Percentiles rank a stretch among this genome's conserved stretches.
Conservation (phyloP, 257 asterid genomes). For the Verbena officinalis region DNA sequence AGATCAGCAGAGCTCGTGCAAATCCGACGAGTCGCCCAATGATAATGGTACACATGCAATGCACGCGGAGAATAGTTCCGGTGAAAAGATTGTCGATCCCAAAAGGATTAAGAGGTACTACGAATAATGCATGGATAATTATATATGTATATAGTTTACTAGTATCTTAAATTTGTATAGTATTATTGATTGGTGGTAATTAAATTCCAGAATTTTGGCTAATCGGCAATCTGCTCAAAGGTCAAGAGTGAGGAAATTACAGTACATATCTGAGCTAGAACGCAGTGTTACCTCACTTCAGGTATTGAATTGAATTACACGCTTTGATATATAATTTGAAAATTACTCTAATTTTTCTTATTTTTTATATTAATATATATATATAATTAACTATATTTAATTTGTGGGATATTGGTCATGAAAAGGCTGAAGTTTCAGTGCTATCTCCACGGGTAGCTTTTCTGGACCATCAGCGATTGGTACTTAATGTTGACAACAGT, state of each 20-base stretch:
- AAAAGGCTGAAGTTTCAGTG: constrained; percentile 87
- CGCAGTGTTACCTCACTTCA: constrained; percentile 87
- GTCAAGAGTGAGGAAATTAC: constrained; percentile 90
- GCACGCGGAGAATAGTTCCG: constrained; percentile 42
- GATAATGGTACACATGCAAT: constrained; percentile 19
- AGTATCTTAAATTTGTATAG: neutral
- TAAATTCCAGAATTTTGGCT: constrained; percentile 69
- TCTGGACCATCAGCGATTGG: constrained; percentile 92
- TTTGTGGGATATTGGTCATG: constrained; percentile 1
- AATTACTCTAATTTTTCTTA: neutral
- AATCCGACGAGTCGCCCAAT: constrained; percentile 46
- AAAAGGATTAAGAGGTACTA: constrained; percentile 89
- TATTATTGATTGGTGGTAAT: neutral
- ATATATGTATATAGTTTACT: neutral
- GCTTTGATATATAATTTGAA: constrained; percentile 1
- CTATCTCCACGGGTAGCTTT: constrained; percentile 92
- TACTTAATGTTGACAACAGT: constrained; percentile 82
- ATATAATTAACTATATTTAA: neutral
- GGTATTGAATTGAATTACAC: constrained; percentile 48
- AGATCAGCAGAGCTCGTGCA: constrained; percentile 65
- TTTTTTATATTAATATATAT: neutral
- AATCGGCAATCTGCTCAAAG: constrained; percentile 96
- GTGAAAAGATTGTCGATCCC: constrained; percentile 67
- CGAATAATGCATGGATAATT: neutral
- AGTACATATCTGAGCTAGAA: constrained; percentile 90